Evolutionary conservation across 2,329 filamentous ascomycete species (phyloP), one percentile per base, ranked within the genome.

Genomic region (Septoria linicola): DNA sequence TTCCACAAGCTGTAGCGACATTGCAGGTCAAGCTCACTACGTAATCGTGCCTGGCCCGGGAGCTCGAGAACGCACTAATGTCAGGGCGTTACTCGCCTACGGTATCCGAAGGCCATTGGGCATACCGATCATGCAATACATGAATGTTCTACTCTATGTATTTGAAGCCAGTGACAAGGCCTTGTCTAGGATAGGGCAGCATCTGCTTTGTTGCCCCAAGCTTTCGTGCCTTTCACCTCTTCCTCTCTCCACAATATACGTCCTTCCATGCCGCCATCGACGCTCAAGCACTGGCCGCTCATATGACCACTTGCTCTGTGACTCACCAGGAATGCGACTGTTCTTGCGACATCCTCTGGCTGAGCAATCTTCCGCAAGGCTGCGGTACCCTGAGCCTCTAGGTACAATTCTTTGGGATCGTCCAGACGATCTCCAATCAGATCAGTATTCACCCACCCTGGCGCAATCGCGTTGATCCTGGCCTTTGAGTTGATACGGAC

Each of bases 301-400:
- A 80, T 76, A 57, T 80, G 76, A 0, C 79, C 78, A 14, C 76
- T 72, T 11, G 76, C 78, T 35, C 72, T 67, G 57, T 78, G 74
- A 49, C 72, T 76, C 1, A 77, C 74, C 21, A 80, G 61, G 47
- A 80, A 79, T 3, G 72, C 72, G 32, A 77, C 75, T 6, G 72
- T 69, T 31, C 73, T 68, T 4, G 76, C 76, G 19, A 80, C 72
- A 64, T 78, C 76, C 44, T 71, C 66, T 3, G 76, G 74, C 34
- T 72, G 67, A n/a, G 75, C 73, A 43, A 75, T 73, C 56, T 77
- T 77, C 41, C 68, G 69, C 48, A 76, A 57, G 1, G 75, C 68
- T 10, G 76, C 75, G 4, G 76, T 79, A 34, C 73, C 74, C 58
- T 79, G 71, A 5, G 72, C 72, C 63, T 79, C 77, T 17, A 70